phyloP scores from a whole-genome alignment of 2,329 filamentous ascomycete genomes.

The Aaosphaeria arxii region DNA sequence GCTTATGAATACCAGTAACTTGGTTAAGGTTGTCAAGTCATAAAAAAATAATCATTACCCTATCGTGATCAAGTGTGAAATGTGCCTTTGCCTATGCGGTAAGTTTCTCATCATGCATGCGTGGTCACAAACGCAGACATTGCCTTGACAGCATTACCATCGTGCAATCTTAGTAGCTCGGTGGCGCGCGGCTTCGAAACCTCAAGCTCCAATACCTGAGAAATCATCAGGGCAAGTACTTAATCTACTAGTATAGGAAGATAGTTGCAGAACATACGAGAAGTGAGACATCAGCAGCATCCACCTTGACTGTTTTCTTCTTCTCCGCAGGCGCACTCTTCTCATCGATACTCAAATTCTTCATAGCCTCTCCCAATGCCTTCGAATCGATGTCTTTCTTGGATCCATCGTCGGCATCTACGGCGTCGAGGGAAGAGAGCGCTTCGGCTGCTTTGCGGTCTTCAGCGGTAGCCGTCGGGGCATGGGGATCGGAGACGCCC shows the following conservation, averaged over 20 bases:
- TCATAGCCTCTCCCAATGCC: conserved; percentile 70
- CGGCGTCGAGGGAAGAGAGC: conserved; percentile 65
- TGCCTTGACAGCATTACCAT: conserved; percentile 67
- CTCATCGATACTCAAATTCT: conserved; percentile 52
- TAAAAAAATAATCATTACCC: too few relatives aligned
- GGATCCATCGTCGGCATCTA: conserved; percentile 44
- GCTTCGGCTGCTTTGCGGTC: conserved; percentile 75
- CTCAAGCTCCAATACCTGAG: conserved; percentile 64
- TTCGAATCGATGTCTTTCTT: conserved; percentile 65
- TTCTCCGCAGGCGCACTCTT: conserved; percentile 39
- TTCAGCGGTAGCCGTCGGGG: conserved; percentile 60
- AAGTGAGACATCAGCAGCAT: conserved; percentile 66
- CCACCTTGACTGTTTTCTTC: conserved; percentile 64
- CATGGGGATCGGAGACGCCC: conserved; percentile 52
- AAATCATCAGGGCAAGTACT: too few relatives aligned
- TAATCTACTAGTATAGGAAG: background rate
- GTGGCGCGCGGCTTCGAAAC: conserved; percentile 69
- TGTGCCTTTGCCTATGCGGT: too few relatives aligned
- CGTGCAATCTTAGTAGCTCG: conserved; percentile 68
- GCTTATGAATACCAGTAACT: too few relatives aligned
- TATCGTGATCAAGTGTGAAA: too few relatives aligned
- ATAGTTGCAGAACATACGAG: conserved; percentile 52
- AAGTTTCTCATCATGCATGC: background rate
- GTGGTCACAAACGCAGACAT: conserved; percentile 58
- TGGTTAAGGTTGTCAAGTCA: too few relatives aligned